Base-by-base conservation (phyloP, 1,284 basidiomycete species). In the Ustilago hordei region DNA sequence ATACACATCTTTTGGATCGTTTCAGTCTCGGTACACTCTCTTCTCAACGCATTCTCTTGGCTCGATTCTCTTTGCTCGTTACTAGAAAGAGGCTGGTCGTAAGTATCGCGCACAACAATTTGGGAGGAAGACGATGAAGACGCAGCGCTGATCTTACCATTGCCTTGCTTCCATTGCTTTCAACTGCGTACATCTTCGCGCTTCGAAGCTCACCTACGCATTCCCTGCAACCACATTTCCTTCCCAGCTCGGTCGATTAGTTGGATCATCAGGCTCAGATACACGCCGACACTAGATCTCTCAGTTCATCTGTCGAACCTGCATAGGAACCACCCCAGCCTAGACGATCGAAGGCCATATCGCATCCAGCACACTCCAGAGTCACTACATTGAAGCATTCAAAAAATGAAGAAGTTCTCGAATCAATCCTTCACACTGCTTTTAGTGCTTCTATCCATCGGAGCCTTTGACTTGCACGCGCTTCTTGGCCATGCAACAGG, bases 371-470 rank as follows among this genome's bases (percentile, higher is more conserved):
- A 11, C 38, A 17, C 4, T 50, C 12, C 48, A 7, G 8, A 31
- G 15, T 9, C 3, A 41, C 54, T 31, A 5, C 23, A 23, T 7
- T 8, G 7, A 41, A 55, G 54, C 9, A 5, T 23, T 11, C 9
- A 32, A 35, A 36, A 35, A 17, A 81, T 81, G 80, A 67, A 75
- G 57, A 54, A 56, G 32, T 56, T 79, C 50, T 76, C 75, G 15
- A 39, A 64, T 23, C 64, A 59, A 11, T 75, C 80, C 39, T 54
- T 81, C 34, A 60, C 75, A n/a, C 69, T 81, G 4, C 68, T 81
- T 39, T 48, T 81, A 3, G 75, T 80, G 9, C 72, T 81, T 12
- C 54, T 81, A 4, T 69, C 79, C 8, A 68, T 81, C 28, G 75
- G 78, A 8, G 65, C 74, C 7, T 62, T 78, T 13, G 75, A 79